phyloP scores from a whole-genome alignment of 2,329 filamentous ascomycete genomes.

The Talaromyces sp. region DNA sequence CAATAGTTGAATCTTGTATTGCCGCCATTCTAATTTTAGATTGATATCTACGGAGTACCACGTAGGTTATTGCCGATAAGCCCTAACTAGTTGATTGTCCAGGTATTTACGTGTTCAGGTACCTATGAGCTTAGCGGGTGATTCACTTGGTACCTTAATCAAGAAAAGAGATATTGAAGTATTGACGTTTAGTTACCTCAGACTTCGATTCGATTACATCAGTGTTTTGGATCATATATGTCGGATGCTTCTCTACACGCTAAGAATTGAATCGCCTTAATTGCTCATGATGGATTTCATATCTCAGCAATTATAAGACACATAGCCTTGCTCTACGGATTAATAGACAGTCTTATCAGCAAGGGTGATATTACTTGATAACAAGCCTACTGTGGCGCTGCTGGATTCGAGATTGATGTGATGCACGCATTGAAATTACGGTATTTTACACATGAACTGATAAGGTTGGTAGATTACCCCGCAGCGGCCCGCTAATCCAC shows the following conservation, averaged over 20 bases:
- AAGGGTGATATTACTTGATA: background rate
- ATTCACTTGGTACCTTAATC: background rate
- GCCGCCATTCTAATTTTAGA: background rate
- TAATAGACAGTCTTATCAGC: background rate
- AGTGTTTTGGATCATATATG: background rate
- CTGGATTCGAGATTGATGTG: background rate
- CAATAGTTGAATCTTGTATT: background rate
- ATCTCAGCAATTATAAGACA: background rate
- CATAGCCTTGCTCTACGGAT: background rate
- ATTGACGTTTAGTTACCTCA: background rate
- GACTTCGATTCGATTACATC: background rate
- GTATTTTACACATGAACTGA: background rate
- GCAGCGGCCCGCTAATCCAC: conserved; percentile 5
- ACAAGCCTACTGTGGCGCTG: background rate
- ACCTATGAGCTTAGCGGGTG: background rate
- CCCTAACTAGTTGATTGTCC: background rate
- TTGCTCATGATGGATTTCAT: background rate
- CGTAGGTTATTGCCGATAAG: background rate
- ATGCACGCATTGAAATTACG: background rate
- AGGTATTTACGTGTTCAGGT: background rate
- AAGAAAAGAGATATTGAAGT: too few relatives aligned
- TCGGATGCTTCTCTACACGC: background rate
- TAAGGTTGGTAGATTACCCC: conserved; percentile 6
- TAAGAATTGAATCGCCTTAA: background rate
- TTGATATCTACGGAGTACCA: too few relatives aligned